A percentile compares a stretch with the other conserved stretches of the same genome.
phyloP scores from a whole-genome alignment of 2,329 filamentous ascomycete species.

The Dactylellina haptotyla region DNA sequence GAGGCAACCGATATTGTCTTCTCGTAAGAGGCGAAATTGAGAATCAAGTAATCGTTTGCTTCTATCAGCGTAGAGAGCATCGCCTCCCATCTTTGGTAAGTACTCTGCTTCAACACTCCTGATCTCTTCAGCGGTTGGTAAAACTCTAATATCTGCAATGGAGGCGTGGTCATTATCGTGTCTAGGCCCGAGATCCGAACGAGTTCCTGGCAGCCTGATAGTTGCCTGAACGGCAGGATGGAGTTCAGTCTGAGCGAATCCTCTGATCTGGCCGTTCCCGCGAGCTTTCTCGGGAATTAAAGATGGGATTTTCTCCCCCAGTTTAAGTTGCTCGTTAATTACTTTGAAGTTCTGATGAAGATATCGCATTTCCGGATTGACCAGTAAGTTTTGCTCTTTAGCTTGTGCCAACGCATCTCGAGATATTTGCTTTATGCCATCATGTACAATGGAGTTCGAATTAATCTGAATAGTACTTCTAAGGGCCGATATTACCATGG shows the following conservation, averaged over 20 bases:
- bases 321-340: constrained; percentile 55
- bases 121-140: constrained; percentile 60
- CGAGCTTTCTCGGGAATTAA: constrained; percentile 26
- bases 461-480: constrained; percentile 56
- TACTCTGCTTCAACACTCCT: constrained; percentile 51
- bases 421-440: constrained; percentile 53
- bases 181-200: constrained; percentile 57
- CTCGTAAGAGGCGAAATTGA: constrained; percentile 59
- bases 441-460: constrained; percentile 55
- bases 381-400: constrained; percentile 52
- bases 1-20: constrained; percentile 58
- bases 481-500: constrained; percentile 35
- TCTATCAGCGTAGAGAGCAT: constrained; percentile 57
- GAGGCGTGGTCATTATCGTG: constrained; percentile 58
- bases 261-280: constrained; percentile 5
- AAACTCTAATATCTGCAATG: constrained; percentile 59
- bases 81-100: constrained; percentile 55
- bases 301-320: constrained; percentile 57
- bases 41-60: constrained; percentile 59
- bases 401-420: constrained; percentile 55
- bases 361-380: constrained; percentile 53
- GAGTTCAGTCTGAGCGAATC: constrained; percentile 12
- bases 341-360: constrained; percentile 52
- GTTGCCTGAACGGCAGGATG: constrained; percentile 32
- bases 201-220: constrained; percentile 56